Evolutionary conservation across 2,329 filamentous ascomycete genomes (phyloP).

Genomic region (Orbilia brochopaga): DNA sequence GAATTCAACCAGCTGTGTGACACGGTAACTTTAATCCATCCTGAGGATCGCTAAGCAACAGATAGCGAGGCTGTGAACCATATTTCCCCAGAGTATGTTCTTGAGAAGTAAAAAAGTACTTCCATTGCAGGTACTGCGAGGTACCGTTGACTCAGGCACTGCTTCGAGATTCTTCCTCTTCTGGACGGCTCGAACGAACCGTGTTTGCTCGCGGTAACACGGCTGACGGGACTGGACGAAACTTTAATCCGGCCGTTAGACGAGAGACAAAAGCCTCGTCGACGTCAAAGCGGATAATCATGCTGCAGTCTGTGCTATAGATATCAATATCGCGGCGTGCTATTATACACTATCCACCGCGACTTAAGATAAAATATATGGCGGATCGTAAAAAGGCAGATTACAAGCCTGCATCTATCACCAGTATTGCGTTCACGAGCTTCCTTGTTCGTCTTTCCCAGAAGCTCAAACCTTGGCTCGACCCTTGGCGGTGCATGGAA

Average conservation of each 20-base stretch:
- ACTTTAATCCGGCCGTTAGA: background rate
- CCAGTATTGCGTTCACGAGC: too few relatives aligned
- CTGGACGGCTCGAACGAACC: background rate
- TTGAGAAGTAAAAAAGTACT: background rate
- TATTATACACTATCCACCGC: conserved; percentile 8
- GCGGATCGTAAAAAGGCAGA: too few relatives aligned
- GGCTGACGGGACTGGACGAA: background rate
- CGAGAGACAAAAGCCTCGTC: too few relatives aligned
- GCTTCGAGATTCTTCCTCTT: background rate
- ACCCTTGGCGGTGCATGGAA: too few relatives aligned
- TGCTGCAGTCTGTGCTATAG: background rate
- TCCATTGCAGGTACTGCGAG: background rate
- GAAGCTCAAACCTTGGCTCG: too few relatives aligned
- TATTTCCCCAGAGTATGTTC: background rate
- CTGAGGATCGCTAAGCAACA: conserved; percentile 5
- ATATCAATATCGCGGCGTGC: background rate
- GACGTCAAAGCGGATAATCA: background rate
- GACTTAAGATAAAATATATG: too few relatives aligned
- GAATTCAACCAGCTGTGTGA: conserved; percentile 40
- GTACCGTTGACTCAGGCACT: background rate
- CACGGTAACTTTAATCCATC: conserved; percentile 37
- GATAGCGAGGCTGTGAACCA: background rate
- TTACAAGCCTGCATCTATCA: too few relatives aligned
- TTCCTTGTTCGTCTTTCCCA: too few relatives aligned
- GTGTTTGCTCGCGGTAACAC: background rate